A percentile compares a stretch with the other conserved stretches of the same genome.
Conservation (phyloP, 2,329 filamentous ascomycete genomes). For the Ramularia collo-cygni region DNA sequence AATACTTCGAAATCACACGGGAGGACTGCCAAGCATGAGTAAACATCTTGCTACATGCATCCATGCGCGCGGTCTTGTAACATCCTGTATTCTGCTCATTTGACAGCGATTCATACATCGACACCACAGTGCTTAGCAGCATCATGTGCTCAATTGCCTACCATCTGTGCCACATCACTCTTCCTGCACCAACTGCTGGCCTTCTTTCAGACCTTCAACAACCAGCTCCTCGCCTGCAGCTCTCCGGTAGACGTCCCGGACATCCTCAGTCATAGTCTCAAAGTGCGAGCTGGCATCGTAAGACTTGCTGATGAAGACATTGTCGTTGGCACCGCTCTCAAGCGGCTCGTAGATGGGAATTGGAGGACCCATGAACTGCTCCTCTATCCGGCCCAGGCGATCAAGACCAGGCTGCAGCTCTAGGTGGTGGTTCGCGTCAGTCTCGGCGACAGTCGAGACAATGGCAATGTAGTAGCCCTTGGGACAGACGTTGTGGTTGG, state of each 20-base stretch:
- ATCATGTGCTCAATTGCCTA: too few species aligned
- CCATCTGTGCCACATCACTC: slow-evolving; percentile 31
- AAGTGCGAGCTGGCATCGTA: slow-evolving; percentile 98
- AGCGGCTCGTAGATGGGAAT: slow-evolving; percentile 92
- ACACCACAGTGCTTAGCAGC: too few species aligned
- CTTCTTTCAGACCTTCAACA: slow-evolving; percentile 80
- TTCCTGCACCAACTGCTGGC: slow-evolving; percentile 63
- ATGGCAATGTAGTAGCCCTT: slow-evolving; percentile 99
- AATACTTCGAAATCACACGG: too few species aligned
- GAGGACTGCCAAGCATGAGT: too few species aligned
- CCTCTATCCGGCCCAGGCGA: slow-evolving; percentile 85
- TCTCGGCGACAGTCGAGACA: slow-evolving; percentile 94
- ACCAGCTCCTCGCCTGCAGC: slow-evolving; percentile 77
- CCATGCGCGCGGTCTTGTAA: too few species aligned
- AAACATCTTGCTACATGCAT: too few species aligned
- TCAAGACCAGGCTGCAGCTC: slow-evolving; percentile 91
- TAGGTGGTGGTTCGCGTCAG: slow-evolving; percentile 83
- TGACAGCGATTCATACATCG: too few species aligned
- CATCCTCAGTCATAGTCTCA: slow-evolving; percentile 88
- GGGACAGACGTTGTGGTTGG: slow-evolving; percentile 95
- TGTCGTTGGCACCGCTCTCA: slow-evolving; percentile 74
- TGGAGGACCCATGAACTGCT: slow-evolving; percentile 90
- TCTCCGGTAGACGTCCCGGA: slow-evolving; percentile 85
- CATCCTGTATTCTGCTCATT: too few species aligned
- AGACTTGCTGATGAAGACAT: slow-evolving; percentile 96